Base-by-base conservation (phyloP, 202 grass and related monocot species). In the Cymbopogon flexuosus region DNA sequence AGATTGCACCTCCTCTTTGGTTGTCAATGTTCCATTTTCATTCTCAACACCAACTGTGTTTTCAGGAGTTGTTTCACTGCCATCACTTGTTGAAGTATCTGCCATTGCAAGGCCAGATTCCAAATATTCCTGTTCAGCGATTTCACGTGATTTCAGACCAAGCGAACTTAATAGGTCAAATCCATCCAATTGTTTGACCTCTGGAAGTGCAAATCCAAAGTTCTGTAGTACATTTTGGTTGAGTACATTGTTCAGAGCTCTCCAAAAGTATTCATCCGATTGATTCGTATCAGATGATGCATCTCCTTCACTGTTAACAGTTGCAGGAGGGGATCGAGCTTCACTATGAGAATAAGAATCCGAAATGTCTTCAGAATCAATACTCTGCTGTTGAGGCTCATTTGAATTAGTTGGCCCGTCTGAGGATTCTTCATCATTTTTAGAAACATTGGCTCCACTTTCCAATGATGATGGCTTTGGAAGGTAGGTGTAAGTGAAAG, bases 181-280 rank as follows among this genome's bases (percentile, higher is more conserved):
- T 85, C 86, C 88, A 83, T 90, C 85, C 81, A 77, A 88, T 49
- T 92, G 54, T 74, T 92, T 92, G 23, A 93, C 74, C 89, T 94
- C 94, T 12, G 94, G 94, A 85, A 97, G 87, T 78, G 91, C 90
- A 85, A 94, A 84, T 39, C 89, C 94, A 83, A 97, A 87, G 66
- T 81, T 89, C 79, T 89, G 90, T 31, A 81, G 73, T 84, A 91
- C 88, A 56, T 84, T 88, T 85, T 87, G 85, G 60, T 86, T 88
- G 34, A 97, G 86, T 63, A 79, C 76, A 19, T 86, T 85, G 67
- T 72, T 86, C 81, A 97, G 89, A 83, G 89, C 65, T 81, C 85
- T 90, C 94, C 94, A 97, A 77, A 94, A 97, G 40, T 91, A 75
- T 63, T 94, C 94, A 84, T 90, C 87, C 31, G 87, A 77, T 87